Conservation (phyloP, 108 stramenopile species). For the Cyclotella sp. region DNA sequence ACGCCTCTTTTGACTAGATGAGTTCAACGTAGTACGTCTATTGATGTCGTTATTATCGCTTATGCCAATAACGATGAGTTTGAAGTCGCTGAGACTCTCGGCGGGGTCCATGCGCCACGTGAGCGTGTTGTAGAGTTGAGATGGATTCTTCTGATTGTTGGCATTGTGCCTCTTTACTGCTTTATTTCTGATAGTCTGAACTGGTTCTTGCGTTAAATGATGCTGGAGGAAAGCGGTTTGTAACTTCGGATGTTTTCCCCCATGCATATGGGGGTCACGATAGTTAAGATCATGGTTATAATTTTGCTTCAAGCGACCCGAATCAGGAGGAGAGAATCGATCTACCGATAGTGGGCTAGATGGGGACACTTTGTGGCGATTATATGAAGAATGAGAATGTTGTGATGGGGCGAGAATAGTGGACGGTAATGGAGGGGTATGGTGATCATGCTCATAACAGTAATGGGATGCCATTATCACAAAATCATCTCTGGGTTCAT, state of each 20-base stretch:
- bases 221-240: background rate
- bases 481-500: no score
- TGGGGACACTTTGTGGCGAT: background rate
- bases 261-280: background rate
- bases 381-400: background rate
- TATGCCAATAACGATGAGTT: slow-evolving; percentile 54
- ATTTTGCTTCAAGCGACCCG: background rate
- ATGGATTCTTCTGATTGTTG: background rate
- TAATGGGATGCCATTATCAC: background rate
- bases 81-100: slow-evolving; percentile 58
- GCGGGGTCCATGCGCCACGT: slow-evolving; percentile 66
- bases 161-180: background rate
- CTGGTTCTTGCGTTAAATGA: background rate
- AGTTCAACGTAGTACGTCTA: slow-evolving; percentile 13
- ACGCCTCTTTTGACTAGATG: slow-evolving; percentile 20
- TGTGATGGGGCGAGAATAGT: background rate
- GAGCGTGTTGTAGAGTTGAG: slow-evolving; percentile 15
- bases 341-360: slow-evolving; percentile 1
- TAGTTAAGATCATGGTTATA: background rate
- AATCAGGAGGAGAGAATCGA: background rate
- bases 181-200: background rate
- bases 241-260: background rate
- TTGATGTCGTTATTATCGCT: slow-evolving; percentile 41
- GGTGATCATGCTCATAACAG: background rate
- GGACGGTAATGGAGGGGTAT: slow-evolving; percentile 5